Conservation (phyloP, 2,329 filamentous ascomycete species). For the Stagonosporopsis vannaccii region DNA sequence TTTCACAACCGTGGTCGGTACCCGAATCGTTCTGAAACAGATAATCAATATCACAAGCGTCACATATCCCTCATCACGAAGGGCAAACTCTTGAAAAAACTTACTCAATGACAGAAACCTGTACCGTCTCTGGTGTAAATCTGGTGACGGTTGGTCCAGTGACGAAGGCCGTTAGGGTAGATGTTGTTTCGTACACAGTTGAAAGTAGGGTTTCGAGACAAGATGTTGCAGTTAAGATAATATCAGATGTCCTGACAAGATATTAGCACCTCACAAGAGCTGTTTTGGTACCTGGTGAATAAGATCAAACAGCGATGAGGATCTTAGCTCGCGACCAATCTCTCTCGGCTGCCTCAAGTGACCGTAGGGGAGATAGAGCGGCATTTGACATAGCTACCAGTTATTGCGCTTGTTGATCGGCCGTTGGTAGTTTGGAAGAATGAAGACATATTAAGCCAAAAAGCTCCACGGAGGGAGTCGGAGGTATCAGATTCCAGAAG, state of each 20-base stretch:
- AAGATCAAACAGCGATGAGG: too few relatives aligned
- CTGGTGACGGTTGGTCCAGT: conserved; percentile 1
- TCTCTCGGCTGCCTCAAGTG: too few relatives aligned
- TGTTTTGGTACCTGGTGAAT: neutral
- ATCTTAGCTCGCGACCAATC: too few relatives aligned
- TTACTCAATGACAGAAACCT: neutral
- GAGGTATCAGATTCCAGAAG: too few relatives aligned
- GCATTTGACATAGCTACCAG: too few relatives aligned
- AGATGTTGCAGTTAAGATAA: neutral
- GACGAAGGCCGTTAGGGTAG: neutral
- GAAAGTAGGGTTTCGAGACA: neutral
- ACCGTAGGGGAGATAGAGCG: too few relatives aligned
- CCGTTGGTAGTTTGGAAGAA: too few relatives aligned
- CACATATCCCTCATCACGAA: too few relatives aligned
- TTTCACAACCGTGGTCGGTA: neutral
- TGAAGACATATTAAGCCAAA: too few relatives aligned
- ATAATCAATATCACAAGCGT: neutral
- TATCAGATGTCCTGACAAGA: neutral
- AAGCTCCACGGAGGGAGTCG: too few relatives aligned
- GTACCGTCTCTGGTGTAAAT: neutral
- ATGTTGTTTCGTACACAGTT: neutral
- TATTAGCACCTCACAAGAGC: neutral
- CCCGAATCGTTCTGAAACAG: neutral
- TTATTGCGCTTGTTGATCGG: too few relatives aligned
- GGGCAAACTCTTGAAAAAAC: too few relatives aligned